Percentiles rank a stretch among this genome's conserved stretches.
Evolutionary conservation across 202 grass and related monocot species (phyloP).

Genomic region (Carex arenaria): DNA sequence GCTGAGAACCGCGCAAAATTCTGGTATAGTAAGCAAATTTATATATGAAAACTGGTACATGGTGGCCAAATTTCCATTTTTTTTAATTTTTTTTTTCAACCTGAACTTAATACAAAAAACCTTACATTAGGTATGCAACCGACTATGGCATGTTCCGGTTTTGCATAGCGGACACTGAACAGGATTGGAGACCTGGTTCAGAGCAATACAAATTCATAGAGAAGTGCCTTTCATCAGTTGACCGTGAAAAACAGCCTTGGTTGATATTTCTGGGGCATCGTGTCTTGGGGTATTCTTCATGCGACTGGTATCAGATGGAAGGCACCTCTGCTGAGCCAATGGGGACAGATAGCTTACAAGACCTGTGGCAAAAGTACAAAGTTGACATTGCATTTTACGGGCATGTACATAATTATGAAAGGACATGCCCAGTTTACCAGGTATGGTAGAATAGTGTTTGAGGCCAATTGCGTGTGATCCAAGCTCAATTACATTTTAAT

Average conservation of each 20-base stretch:
- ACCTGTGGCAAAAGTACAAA: constrained; percentile 92
- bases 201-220: constrained; percentile 93
- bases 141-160: constrained; percentile 92
- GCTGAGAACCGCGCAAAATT: constrained; percentile 76
- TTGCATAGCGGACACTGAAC: constrained; percentile 70
- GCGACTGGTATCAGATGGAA: constrained; percentile 39
- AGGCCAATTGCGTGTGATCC: background rate
- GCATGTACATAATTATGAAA: constrained; percentile 83
- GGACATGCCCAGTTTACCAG: constrained; percentile 89
- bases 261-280: constrained; percentile 83
- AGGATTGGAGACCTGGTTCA: constrained; percentile 66
- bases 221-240: constrained; percentile 68
- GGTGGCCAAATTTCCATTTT: background rate
- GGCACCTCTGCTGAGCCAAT: constrained; percentile 76
- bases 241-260: constrained; percentile 90
- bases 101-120: background rate
- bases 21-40: constrained; percentile 37
- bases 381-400: constrained; percentile 85
- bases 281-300: constrained; percentile 78
- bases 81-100: background rate
- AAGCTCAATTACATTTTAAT: background rate
- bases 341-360: constrained; percentile 67
- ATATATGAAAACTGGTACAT: background rate
- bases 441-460: constrained; percentile 13
- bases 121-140: constrained; percentile 54